Percentiles rank a stretch among this genome's conserved stretches.
Conservation (phyloP, 106 monocot species). For the Dioscorea zingiberensis region DNA sequence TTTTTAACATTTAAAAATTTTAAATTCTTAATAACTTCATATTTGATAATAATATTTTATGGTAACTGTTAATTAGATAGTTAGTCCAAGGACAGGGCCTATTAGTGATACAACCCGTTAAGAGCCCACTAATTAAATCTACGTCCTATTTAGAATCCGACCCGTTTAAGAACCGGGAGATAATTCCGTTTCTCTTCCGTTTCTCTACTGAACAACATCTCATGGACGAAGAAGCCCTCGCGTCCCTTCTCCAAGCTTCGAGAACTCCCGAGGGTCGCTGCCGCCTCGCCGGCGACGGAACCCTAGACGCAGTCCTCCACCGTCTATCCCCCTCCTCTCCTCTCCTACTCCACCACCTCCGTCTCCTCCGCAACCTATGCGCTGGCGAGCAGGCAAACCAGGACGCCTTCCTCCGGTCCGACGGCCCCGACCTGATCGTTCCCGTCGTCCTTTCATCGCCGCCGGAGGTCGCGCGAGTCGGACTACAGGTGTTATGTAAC, state of each 20-base stretch:
- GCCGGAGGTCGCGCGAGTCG: slow-evolving; percentile 32
- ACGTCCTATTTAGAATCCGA: no score
- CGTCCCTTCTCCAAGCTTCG: slow-evolving; percentile 34
- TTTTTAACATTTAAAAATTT: no score
- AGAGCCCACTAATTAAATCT: no score
- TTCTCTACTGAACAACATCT: no score
- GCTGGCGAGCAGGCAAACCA: slow-evolving; percentile 45
- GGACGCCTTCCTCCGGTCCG: slow-evolving; percentile 37
- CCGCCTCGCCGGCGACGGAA: slow-evolving; percentile 32
- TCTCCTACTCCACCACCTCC: slow-evolving; percentile 31
- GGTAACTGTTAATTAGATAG: no score
- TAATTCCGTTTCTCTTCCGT: no score
- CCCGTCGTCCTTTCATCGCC: slow-evolving; percentile 22
- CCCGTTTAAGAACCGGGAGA: no score
- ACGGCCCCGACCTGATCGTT: slow-evolving; percentile 23
- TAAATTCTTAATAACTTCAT: no score
- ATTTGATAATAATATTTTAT: no score
- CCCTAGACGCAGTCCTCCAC: slow-evolving; percentile 26
- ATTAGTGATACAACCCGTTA: no score
- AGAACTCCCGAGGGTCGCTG: slow-evolving; percentile 35
- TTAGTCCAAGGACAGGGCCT: no score
- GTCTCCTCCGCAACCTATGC: slow-evolving; percentile 80
- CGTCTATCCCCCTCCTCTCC: slow-evolving; percentile 11
- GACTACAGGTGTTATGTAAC: slow-evolving; percentile 67
- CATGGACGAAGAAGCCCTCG: slow-evolving; percentile 17